phyloP scores from a whole-genome alignment of 345 rosid genomes.

The Eucalyptus globulus region DNA sequence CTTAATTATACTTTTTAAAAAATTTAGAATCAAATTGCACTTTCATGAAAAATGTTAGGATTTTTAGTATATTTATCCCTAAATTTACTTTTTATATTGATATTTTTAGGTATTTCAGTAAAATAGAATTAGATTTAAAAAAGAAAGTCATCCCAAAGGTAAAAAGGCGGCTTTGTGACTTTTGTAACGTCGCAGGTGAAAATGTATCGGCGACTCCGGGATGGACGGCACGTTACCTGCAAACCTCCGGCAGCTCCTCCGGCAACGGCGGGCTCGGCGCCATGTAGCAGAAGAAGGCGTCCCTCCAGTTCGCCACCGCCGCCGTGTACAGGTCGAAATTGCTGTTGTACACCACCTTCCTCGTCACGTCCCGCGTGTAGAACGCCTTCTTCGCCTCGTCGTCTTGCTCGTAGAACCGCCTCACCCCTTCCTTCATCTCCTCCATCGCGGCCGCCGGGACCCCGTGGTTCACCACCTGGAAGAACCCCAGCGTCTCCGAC shows the following conservation, averaged over 20 bases:
- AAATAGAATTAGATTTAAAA: too few relatives aligned
- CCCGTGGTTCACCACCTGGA: conserved; percentile 26
- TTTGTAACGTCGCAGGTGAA: not conserved
- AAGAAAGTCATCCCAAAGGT: not conserved
- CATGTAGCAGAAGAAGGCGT: conserved; percentile 3
- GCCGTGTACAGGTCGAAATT: conserved; percentile 14
- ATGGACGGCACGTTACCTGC: conserved; percentile 4
- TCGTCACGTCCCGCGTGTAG: not conserved
- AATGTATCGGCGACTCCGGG: not conserved
- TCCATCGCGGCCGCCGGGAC: conserved; percentile 1
- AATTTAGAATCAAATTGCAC: too few relatives aligned
- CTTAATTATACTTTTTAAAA: too few relatives aligned
- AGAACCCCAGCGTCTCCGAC: conserved; percentile 30
- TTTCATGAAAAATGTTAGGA: too few relatives aligned
- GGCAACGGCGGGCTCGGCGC: conserved; percentile 12
- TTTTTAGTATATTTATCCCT: too few relatives aligned
- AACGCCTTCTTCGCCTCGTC: conserved; percentile 7
- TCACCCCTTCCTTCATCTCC: conserved; percentile 8
- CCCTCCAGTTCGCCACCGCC: conserved; percentile 23
- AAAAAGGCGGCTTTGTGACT: not conserved
- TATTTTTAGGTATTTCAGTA: too few relatives aligned
- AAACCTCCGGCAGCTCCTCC: conserved; percentile 18
- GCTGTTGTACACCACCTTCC: conserved; percentile 8
- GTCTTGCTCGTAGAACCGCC: conserved; percentile 23
- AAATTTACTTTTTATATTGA: too few relatives aligned